Evolutionary conservation across 2,329 filamentous ascomycete genomes (phyloP).

Genomic region (Colletotrichum eleusines): DNA sequence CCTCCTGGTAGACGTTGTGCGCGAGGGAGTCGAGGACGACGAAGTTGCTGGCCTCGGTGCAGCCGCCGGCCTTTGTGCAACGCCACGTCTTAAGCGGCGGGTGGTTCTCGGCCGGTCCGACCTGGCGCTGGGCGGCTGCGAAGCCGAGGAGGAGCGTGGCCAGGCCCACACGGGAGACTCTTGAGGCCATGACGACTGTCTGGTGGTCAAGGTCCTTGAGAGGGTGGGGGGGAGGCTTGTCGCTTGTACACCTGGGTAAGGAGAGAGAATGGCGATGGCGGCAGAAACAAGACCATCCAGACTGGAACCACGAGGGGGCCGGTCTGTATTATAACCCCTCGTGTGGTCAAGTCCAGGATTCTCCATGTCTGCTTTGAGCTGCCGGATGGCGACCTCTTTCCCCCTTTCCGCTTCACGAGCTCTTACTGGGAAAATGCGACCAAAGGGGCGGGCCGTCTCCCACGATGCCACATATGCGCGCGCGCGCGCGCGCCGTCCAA

Average conservation of each 20-base stretch:
- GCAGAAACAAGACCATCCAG: neutral
- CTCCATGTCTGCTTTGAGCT: neutral
- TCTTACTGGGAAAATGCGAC: neutral
- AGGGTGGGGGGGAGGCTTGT: too few relatives aligned
- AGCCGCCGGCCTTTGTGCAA: slow-evolving; percentile 64
- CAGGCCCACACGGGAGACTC: slow-evolving; percentile 30
- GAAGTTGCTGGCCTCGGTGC: slow-evolving; percentile 59
- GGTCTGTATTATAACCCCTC: slow-evolving; percentile 16
- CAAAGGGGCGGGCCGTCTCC: neutral
- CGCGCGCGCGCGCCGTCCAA: neutral
- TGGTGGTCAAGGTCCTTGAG: neutral
- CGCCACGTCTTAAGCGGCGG: slow-evolving; percentile 64
- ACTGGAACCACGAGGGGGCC: neutral
- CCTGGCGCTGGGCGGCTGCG: slow-evolving; percentile 55
- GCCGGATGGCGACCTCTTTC: neutral
- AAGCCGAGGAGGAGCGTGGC: slow-evolving; percentile 45
- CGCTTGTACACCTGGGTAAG: neutral
- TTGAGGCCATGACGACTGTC: slow-evolving; percentile 30
- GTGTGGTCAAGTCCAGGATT: neutral
- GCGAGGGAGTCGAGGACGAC: slow-evolving; percentile 63
- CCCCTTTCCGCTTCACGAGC: neutral
- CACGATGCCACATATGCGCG: neutral
- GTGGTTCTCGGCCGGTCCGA: slow-evolving; percentile 59
- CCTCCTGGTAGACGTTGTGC: slow-evolving; percentile 59
- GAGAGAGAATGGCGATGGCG: slow-evolving; percentile 1